Conservation (phyloP, 2,329 filamentous ascomycete species). For the Trichothecium roseum region DNA sequence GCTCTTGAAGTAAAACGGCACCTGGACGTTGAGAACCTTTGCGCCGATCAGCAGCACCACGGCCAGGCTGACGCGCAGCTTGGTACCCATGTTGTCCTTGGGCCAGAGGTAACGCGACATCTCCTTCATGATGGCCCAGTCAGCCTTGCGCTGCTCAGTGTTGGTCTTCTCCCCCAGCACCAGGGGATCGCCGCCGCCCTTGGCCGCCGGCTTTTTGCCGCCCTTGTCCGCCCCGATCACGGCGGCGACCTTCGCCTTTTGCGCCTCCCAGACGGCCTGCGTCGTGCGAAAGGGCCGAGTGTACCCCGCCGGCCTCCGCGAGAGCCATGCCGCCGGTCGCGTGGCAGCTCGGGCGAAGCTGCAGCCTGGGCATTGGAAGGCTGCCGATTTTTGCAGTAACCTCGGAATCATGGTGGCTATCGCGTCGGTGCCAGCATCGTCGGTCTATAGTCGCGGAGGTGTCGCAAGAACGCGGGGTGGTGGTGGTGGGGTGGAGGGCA, state of each 20-base stretch:
- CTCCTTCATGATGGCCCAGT: slow-evolving; percentile 98
- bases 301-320: slow-evolving; percentile 13
- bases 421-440: slow-evolving; percentile 7
- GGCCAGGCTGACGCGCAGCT: slow-evolving; percentile 77
- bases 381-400: slow-evolving; percentile 19
- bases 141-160: slow-evolving; percentile 87
- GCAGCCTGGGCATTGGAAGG: slow-evolving; percentile 20
- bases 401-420: slow-evolving; percentile 23
- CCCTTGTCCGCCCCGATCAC: slow-evolving; percentile 8
- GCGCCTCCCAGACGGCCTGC: not conserved
- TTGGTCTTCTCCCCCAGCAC: slow-evolving; percentile 37
- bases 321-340: slow-evolving; percentile 17
- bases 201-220: slow-evolving; percentile 2
- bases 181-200: slow-evolving; percentile 18
- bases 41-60: slow-evolving; percentile 75
- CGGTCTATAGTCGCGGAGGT: slow-evolving; percentile 8
- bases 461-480: slow-evolving; percentile 19
- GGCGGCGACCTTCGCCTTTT: slow-evolving; percentile 9
- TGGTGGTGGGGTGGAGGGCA: too few relatives aligned
- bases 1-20: slow-evolving; percentile 97
- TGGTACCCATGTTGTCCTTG: slow-evolving; percentile 63
- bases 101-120: slow-evolving; percentile 97
- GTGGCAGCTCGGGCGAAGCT: slow-evolving; percentile 13
- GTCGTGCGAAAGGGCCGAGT: slow-evolving; percentile 19
- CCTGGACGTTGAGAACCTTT: slow-evolving; percentile 94